These are phyloP conservation scores for Candida pseudoglaebosa DNA, from an alignment of 805 yeast genomes.

Conservation along the genomic window DNA sequence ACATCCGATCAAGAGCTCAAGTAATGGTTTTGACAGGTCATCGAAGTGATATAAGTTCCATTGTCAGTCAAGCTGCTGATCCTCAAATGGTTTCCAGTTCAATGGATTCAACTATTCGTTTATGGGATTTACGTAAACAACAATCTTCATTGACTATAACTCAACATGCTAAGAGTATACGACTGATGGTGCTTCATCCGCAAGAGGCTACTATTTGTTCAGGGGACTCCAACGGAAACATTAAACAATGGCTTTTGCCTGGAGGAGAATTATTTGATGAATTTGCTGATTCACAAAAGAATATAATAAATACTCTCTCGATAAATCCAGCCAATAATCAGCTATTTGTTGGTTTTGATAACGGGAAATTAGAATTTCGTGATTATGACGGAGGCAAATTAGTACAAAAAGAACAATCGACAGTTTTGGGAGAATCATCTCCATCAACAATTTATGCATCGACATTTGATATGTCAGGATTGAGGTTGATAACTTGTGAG, in stretches of 20 bases:
- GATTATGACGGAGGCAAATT: constrained; percentile 72
- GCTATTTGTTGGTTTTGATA: constrained; percentile 78
- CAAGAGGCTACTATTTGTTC: constrained; percentile 70
- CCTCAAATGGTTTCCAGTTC: constrained; percentile 86
- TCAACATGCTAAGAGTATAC: constrained; percentile 77
- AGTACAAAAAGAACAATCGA: constrained; percentile 51
- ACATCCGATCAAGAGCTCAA: constrained; percentile 72
- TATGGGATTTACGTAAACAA: constrained; percentile 91
- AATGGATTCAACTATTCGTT: constrained; percentile 75
- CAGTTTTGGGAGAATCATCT: constrained; percentile 65
- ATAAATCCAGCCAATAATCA: constrained; percentile 58
- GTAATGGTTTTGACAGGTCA: constrained; percentile 83
- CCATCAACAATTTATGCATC: constrained; percentile 69
- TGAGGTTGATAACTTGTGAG: constrained; percentile 79
- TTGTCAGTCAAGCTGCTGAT: constrained; percentile 63
- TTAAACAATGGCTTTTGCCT: constrained; percentile 82
- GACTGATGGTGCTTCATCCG: constrained; percentile 70
- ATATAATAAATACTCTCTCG: constrained; percentile 64
- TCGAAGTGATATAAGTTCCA: constrained; percentile 65
- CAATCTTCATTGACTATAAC: constrained; percentile 68
- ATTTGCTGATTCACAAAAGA: constrained; percentile 44
- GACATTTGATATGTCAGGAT: constrained; percentile 74
- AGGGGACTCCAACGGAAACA: constrained; percentile 68
- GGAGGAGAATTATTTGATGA: constrained; percentile 62
- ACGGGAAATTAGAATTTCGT: constrained; percentile 72